These are phyloP conservation scores for Terfezia boudieri DNA, from an alignment of 495 filamentous ascomycete genomes.

Conservation along the genomic window DNA sequence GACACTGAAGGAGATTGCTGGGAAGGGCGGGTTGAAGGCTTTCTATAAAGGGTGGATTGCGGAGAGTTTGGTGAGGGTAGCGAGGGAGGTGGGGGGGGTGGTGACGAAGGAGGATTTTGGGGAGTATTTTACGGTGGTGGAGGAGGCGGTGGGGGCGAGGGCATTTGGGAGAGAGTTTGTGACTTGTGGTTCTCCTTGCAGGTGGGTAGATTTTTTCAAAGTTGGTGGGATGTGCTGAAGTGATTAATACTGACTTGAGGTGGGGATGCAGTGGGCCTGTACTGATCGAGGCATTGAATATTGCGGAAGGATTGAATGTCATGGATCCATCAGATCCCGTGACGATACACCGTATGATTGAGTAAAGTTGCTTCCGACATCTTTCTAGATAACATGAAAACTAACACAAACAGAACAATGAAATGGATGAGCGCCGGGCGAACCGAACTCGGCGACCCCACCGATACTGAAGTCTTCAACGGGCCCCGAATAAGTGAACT, in stretches of 20 bases:
- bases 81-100: conserved; percentile 10
- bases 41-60: conserved; percentile 18
- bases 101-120: conserved; percentile 11
- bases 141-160: conserved; percentile 9
- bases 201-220: conserved; percentile 2
- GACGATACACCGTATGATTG: conserved; percentile 13
- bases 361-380: too few species aligned
- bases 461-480: conserved; percentile 12
- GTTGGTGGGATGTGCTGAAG: not conserved
- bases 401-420: conserved; percentile 12
- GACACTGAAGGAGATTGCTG: conserved; percentile 11
- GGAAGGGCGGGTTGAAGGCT: conserved; percentile 6
- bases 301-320: conserved; percentile 14
- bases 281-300: conserved; percentile 17
- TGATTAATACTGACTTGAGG: conserved; percentile 1
- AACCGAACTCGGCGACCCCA: conserved; percentile 17
- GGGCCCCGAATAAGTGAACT: conserved; percentile 10
- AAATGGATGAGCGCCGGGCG: conserved; percentile 19
- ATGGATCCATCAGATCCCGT: conserved; percentile 7
- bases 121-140: conserved; percentile 11
- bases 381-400: not conserved
- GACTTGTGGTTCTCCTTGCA: conserved; percentile 15
- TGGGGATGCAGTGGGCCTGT: conserved; percentile 8
- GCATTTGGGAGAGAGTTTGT: conserved; percentile 12
- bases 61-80: conserved; percentile 1